phyloP scores from a whole-genome alignment of 2,329 filamentous ascomycete genomes.

The Neonectria sp. region DNA sequence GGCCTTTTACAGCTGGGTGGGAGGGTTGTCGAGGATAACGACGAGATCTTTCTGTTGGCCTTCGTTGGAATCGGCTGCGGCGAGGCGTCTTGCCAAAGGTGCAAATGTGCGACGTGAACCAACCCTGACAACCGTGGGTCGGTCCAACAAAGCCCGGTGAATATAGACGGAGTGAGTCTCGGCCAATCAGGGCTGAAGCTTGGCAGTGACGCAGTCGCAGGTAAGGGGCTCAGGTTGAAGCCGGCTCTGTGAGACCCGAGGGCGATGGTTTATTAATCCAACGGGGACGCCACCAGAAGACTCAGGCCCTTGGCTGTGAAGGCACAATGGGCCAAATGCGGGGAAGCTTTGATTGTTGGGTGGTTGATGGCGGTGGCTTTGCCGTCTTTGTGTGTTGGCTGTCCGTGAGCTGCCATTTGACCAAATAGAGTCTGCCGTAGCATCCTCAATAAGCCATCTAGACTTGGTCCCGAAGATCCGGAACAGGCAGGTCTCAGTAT shows the following conservation, averaged over 20 bases:
- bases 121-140: not conserved
- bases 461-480: not conserved
- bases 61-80: not conserved
- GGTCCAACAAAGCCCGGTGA: not conserved
- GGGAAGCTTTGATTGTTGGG: slow-evolving; percentile 11
- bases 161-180: not conserved
- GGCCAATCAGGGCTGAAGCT: slow-evolving; percentile 3
- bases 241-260: slow-evolving; percentile 1
- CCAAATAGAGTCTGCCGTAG: slow-evolving; percentile 18
- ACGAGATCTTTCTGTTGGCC: not conserved
- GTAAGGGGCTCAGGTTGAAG: not conserved
- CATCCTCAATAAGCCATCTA: not conserved
- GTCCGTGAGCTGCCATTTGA: not conserved
- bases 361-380: not conserved
- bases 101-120: not conserved
- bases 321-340: not conserved
- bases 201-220: not conserved
- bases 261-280: not conserved
- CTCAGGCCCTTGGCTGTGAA: not conserved
- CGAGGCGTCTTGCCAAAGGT: not conserved
- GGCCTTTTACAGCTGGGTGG: not conserved
- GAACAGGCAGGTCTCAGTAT: slow-evolving; percentile 4
- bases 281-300: not conserved
- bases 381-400: not conserved
- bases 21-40: not conserved